Evolutionary conservation across 2,329 filamentous ascomycete genomes (phyloP).

Genomic region (Aspergillus tanneri): DNA sequence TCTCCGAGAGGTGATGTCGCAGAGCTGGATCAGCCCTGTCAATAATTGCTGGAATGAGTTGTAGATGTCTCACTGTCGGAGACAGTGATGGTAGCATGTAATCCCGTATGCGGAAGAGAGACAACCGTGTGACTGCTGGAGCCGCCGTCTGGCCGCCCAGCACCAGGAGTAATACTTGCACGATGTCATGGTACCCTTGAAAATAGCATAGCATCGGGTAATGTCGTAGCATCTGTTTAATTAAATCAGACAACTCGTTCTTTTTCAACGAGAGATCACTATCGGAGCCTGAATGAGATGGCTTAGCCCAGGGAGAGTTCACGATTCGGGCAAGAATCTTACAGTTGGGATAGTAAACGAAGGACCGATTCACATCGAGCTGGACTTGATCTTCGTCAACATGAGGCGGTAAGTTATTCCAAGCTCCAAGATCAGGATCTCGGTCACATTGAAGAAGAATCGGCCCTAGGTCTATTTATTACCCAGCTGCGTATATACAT

Average conservation of each 20-base stretch:
- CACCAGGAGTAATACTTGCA: slow-evolving; percentile 89
- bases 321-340: slow-evolving; percentile 29
- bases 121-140: slow-evolving; percentile 73
- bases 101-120: slow-evolving; percentile 85
- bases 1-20: slow-evolving; percentile 70
- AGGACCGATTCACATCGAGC: slow-evolving; percentile 92
- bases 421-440: slow-evolving; percentile 38
- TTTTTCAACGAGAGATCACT: slow-evolving; percentile 70
- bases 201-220: slow-evolving; percentile 90
- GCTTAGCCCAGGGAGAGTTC: not conserved
- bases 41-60: slow-evolving; percentile 80
- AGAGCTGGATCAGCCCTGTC: slow-evolving; percentile 68
- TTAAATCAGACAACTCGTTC: slow-evolving; percentile 73
- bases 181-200: slow-evolving; percentile 98
- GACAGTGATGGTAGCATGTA: slow-evolving; percentile 92
- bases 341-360: slow-evolving; percentile 92
- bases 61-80: slow-evolving; percentile 80
- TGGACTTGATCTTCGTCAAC: slow-evolving; percentile 86
- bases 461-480: slow-evolving; percentile 44
- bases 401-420: slow-evolving; percentile 70
- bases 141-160: slow-evolving; percentile 64
- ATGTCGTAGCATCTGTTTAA: slow-evolving; percentile 74
- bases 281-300: slow-evolving; percentile 59
- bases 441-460: slow-evolving; percentile 47
- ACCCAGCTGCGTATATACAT: not conserved